These are phyloP conservation scores for Yamadazyma songkhlaensis DNA, from an alignment of 1,139 yeast genomes.

Conservation along the genomic window DNA sequence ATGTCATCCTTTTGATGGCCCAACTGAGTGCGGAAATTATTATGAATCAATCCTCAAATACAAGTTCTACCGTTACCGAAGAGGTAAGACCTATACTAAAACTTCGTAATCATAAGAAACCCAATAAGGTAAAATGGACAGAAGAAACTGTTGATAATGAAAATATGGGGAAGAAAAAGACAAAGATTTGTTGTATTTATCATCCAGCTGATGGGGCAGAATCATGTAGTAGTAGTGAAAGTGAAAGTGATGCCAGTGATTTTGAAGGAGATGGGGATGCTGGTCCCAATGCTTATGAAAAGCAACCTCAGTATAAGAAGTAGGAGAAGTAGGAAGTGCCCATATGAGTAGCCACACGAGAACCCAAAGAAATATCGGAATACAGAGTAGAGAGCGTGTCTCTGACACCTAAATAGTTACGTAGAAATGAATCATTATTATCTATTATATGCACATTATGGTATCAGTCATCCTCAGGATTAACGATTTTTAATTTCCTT, in stretches of 20 bases:
- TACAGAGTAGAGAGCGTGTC: too few relatives aligned
- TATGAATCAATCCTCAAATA: not conserved
- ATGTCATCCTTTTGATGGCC: too few relatives aligned
- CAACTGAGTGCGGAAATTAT: too few relatives aligned
- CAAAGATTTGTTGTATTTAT: conserved; percentile 93
- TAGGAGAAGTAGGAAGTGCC: conserved; percentile 11
- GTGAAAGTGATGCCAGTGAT: conserved; percentile 40
- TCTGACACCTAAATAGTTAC: too few relatives aligned
- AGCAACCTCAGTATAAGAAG: conserved; percentile 61
- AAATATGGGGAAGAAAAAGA: conserved; percentile 78
- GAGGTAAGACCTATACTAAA: conserved; percentile 4
- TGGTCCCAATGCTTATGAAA: conserved; percentile 72
- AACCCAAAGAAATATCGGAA: too few relatives aligned
- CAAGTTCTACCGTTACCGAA: not conserved
- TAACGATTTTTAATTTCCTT: conserved; percentile 66
- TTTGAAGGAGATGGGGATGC: conserved; percentile 4
- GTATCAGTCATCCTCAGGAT: conserved; percentile 38
- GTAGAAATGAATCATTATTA: not conserved
- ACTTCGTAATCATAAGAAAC: conserved; percentile 14
- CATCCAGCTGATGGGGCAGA: conserved; percentile 80
- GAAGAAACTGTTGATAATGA: conserved; percentile 89
- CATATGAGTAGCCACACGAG: too few relatives aligned
- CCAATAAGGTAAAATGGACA: conserved; percentile 71
- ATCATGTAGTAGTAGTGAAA: conserved; percentile 33
- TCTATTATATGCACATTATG: not conserved